A percentile compares a stretch with the other conserved stretches of the same genome.
phyloP scores from a whole-genome alignment of 2,329 filamentous ascomycete species.

The Penicillium oxalicum region DNA sequence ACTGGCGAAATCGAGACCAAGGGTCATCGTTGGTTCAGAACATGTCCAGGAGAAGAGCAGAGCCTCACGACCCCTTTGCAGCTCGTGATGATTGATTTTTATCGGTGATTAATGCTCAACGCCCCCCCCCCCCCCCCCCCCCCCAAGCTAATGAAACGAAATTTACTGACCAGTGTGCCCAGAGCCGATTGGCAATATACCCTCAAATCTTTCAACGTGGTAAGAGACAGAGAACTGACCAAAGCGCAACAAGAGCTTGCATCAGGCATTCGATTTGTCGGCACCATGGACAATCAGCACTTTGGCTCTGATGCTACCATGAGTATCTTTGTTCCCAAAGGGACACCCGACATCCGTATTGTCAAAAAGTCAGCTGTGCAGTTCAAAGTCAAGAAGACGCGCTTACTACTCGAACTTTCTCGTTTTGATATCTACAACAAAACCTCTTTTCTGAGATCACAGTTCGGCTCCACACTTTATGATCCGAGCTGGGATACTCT shows the following conservation, averaged over 20 bases:
- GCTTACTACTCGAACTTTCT: slow-evolving; percentile 40
- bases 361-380: slow-evolving; percentile 37
- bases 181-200: slow-evolving; percentile 40
- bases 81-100: slow-evolving; percentile 33
- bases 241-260: slow-evolving; percentile 14
- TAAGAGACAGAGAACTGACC: slow-evolving; percentile 17
- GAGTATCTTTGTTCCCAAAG: slow-evolving; percentile 26
- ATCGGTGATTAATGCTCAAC: slow-evolving; percentile 21
- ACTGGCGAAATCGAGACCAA: slow-evolving; percentile 31
- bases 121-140: no score
- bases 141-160: neutral
- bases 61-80: slow-evolving; percentile 25
- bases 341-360: slow-evolving; percentile 26
- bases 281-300: neutral
- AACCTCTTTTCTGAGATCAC: slow-evolving; percentile 15
- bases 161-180: neutral
- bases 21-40: slow-evolving; percentile 32
- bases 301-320: slow-evolving; percentile 14
- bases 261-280: slow-evolving; percentile 3
- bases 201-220: slow-evolving; percentile 36
- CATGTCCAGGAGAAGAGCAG: slow-evolving; percentile 19
- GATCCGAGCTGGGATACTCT: slow-evolving; percentile 38
- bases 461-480: slow-evolving; percentile 36
- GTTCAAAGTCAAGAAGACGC: slow-evolving; percentile 36
- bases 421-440: slow-evolving; percentile 36